phyloP scores from a whole-genome alignment of 1,139 yeast genomes.

The Taphrina pruni region DNA sequence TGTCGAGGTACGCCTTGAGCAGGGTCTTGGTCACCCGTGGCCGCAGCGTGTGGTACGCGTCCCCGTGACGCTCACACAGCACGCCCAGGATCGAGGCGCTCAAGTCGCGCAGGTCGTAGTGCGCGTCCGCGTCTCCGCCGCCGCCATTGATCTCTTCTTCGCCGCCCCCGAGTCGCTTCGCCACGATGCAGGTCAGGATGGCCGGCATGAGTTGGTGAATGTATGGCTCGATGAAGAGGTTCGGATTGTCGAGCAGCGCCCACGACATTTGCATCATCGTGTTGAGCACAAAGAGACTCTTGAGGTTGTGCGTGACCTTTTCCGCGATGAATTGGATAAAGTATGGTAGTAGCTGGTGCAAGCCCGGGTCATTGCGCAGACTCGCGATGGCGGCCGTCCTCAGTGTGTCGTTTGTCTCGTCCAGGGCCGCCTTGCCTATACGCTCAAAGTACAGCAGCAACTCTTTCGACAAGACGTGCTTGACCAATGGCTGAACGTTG shows the following conservation, averaged over 20 bases:
- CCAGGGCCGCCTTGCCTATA: constrained; percentile 77
- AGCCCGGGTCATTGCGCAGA: constrained; percentile 87
- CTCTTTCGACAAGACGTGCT: constrained; percentile 93
- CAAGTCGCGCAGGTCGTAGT: constrained; percentile 70
- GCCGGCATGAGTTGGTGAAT: constrained; percentile 96
- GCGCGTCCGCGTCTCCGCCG: constrained; percentile 48
- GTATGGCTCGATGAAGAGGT: constrained; percentile 91
- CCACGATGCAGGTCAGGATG: constrained; percentile 82
- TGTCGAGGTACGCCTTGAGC: constrained; percentile 84
- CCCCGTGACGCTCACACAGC: constrained; percentile 78
- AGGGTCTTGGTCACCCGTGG: constrained; percentile 94
- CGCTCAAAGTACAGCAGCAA: constrained; percentile 91
- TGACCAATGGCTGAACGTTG: constrained; percentile 79
- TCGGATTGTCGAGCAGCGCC: constrained; percentile 80
- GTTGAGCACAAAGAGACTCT: constrained; percentile 72
- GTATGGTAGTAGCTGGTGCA: constrained; percentile 95
- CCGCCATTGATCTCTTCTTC: constrained; percentile 44
- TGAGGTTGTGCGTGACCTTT: constrained; percentile 85
- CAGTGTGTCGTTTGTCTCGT: constrained; percentile 57
- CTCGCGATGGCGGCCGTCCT: constrained; percentile 83
- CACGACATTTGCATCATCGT: constrained; percentile 90
- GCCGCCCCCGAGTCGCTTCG: constrained; percentile 78
- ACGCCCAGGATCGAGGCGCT: constrained; percentile 84
- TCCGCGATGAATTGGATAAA: constrained; percentile 96
- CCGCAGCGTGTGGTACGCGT: constrained; percentile 84